Evolutionary conservation across 495 filamentous ascomycete genomes (phyloP), one percentile per base, ranked within the genome.

Genomic region (Cercophora sp.): DNA sequence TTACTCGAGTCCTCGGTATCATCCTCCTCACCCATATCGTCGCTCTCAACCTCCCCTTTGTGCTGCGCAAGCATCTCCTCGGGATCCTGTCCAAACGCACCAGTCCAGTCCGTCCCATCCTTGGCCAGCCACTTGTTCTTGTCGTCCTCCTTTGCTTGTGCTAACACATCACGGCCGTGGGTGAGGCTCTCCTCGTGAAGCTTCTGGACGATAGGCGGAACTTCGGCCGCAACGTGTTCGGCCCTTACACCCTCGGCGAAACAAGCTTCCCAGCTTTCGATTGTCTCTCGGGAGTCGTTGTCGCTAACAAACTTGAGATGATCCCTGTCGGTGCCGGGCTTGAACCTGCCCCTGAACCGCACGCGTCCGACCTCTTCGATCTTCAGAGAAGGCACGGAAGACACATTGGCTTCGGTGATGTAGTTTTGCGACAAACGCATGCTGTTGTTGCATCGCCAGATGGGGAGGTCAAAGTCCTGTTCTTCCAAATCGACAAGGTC

Each of bases 201-300:
- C 57, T 82, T 72, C 54, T 82, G 78, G 1, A 90, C 74, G 5
- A 76, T 62, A 0, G 80, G 74, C 0, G 89, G 87, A 1, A 95
- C 68, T 53, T 88, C 84, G 25, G 79, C 79, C 1, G 71, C 63
- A 3, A 96, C 88, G 2, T 77, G 74, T 40, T 79, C 79, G 0
- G 72, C 69, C 6, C 92, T 81, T 0, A 95, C 87, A 4, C 92
- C 92, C 67, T 97, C 89, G 0, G 87, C 80, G 19, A 83, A 76
- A 60, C 91, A 96, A 0, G 89, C 89, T 68, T 96, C 87, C 90
- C 91, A 96, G 3, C 85, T 87, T 73, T 96, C 92, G 58, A 86
- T 94, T 0, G 92, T 96, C 72, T 96, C 92, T 36, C 91, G 81
- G 2, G 84, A 83, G 63, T 96, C 84, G 58, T 93, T 96, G 67